A percentile compares a stretch with the other conserved stretches of the same genome.
Evolutionary conservation across 495 filamentous ascomycete species (phyloP).

Genomic region (Penicillium salamii): DNA sequence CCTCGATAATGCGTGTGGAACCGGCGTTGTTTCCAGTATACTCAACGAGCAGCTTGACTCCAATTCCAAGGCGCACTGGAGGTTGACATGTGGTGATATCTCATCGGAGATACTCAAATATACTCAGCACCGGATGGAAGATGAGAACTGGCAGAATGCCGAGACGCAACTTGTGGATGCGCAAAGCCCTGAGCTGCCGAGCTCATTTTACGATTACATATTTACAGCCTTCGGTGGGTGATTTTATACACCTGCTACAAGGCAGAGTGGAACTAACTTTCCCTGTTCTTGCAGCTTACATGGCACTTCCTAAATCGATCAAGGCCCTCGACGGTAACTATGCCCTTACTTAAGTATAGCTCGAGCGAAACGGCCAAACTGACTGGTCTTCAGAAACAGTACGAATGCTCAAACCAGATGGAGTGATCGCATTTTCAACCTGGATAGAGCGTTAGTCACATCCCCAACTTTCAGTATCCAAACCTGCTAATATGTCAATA

Average conservation of each 20-base stretch:
- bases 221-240: constrained; percentile 36
- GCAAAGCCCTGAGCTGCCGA: constrained; percentile 27
- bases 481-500: constrained; percentile 13
- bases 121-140: constrained; percentile 20
- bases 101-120: constrained; percentile 32
- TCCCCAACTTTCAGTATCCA: too few species aligned
- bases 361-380: too few species aligned
- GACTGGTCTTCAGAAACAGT: constrained; percentile 34
- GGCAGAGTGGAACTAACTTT: background rate
- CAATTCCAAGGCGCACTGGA: constrained; percentile 17
- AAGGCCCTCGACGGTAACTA: constrained; percentile 35
- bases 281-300: constrained; percentile 17
- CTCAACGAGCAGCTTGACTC: constrained; percentile 25
- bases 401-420: constrained; percentile 36
- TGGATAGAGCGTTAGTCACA: constrained; percentile 36
- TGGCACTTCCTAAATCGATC: constrained; percentile 21
- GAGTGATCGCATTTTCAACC: constrained; percentile 32
- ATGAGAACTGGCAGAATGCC: constrained; percentile 32
- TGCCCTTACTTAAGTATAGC: too few species aligned
- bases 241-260: background rate
- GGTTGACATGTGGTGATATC: constrained; percentile 38
- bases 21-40: constrained; percentile 33
- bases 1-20: constrained; percentile 44
- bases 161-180: constrained; percentile 33
- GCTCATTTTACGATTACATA: constrained; percentile 29